Base-by-base conservation (phyloP, 441 rosid species). In the Hura crepitans region DNA sequence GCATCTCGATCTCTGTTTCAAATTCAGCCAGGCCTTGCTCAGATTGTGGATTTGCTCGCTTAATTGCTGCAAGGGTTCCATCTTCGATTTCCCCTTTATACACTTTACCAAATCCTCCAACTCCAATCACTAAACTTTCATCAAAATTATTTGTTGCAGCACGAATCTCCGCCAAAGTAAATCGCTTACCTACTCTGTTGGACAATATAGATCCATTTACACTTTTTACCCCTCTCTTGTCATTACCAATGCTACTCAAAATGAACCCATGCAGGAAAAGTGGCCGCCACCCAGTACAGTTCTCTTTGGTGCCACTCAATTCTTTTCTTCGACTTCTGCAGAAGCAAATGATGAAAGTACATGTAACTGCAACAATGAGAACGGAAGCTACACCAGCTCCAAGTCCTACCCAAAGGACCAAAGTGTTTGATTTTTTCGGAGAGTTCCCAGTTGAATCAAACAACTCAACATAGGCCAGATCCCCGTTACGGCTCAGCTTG, bases 91-190 rank as follows among this genome's bases (percentile, higher is more conserved):
- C 88, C 62, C 98, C 97, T 82, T 80, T 81, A 72, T 81, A 93
- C 31, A 93, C 98, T 79, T 86, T 91, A 33, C 98, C 97, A 2
- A 93, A 93, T 6, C 97, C 97, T 72, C 96, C 97, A 30, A 89
- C 73, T 63, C 98, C 96, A 62, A 93, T 89, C 69, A 88, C 86
- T 81, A 87, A 80, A 75, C 81, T 69, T 43, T 87, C 93, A 67
- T 91, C 94, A 51, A 93, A 93, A 78, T 86, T 86, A 58, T 83
- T 84, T 15, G 98, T 85, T 15, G 97, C 94, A 15, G 80, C 81
- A 65, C 85, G 87, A 77, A 93, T 85, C 74, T 90, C 97, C 0
- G 89, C 85, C 50, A 93, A 68, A 0, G 91, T 81, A 72, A 93
- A 93, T 51, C 78, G 80, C 81, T 74, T 87, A 55, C 94, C 91